Conservation (phyloP, 2,329 filamentous ascomycete genomes). For the Trichoderma asperellum region DNA sequence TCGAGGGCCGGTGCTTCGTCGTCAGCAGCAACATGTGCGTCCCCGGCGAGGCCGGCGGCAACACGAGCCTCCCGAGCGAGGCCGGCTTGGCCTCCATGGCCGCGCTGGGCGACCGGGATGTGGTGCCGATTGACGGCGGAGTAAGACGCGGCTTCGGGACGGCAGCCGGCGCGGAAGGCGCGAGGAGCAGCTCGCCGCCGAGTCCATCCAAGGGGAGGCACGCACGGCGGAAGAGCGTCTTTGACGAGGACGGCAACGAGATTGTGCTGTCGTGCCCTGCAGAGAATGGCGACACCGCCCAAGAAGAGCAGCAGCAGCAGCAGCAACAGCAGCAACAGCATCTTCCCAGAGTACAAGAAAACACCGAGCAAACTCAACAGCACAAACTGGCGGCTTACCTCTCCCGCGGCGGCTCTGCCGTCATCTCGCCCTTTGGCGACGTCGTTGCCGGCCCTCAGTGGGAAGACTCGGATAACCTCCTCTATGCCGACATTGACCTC, state of each 20-base stretch:
- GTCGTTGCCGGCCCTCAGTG: constrained; percentile 80
- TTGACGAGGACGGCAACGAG: constrained; percentile 60
- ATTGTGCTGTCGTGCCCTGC: constrained; percentile 50
- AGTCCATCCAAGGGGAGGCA: constrained; percentile 34
- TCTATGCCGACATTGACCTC: constrained; percentile 78
- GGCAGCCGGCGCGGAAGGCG: constrained; percentile 48
- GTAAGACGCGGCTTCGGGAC: constrained; percentile 32
- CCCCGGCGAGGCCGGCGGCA: constrained; percentile 47
- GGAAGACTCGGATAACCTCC: constrained; percentile 72
- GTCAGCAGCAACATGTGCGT: constrained; percentile 85
- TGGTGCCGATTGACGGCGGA: constrained; percentile 4
- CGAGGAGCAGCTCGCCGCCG: constrained; percentile 53
- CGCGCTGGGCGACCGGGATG: constrained; percentile 1
- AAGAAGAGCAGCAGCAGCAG: not conserved
- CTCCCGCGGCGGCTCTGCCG: constrained; percentile 79
- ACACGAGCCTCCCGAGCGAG: constrained; percentile 68
- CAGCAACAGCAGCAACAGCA: constrained; percentile 2
- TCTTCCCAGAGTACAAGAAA: not conserved
- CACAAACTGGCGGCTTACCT: constrained; percentile 49
- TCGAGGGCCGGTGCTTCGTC: constrained; percentile 84
- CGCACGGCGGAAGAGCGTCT: constrained; percentile 47
- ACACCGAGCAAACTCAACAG: not conserved
- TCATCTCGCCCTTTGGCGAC: constrained; percentile 79
- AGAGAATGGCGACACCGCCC: constrained; percentile 27
- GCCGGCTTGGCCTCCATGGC: not conserved